These are phyloP conservation scores for Przewalskia tangutica DNA, from an alignment of 257 asterid species.

Conservation along the genomic window DNA sequence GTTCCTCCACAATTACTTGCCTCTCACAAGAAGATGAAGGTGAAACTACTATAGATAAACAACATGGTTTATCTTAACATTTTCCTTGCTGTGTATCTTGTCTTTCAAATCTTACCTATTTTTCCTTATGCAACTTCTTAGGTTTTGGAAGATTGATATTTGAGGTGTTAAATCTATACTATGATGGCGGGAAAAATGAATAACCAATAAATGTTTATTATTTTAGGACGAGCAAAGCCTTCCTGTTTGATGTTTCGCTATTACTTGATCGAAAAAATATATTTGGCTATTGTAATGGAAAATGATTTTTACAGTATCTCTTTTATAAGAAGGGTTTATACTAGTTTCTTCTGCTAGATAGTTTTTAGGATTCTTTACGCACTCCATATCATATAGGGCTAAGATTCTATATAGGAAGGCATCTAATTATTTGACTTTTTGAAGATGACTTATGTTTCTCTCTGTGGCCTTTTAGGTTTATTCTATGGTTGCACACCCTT, in stretches of 20 bases:
- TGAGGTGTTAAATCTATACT: background rate
- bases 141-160: background rate
- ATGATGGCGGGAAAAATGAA: background rate
- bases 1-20: constrained; percentile 93
- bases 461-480: constrained; percentile 42
- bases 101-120: background rate
- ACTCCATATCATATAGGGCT: background rate
- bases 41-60: constrained; percentile 9
- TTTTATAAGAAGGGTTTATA: background rate
- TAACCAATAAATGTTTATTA: background rate
- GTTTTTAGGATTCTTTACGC: background rate
- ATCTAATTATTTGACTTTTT: background rate
- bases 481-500: constrained; percentile 94
- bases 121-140: background rate
- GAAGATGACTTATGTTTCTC: background rate
- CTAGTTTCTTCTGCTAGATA: background rate
- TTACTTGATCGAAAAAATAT: background rate
- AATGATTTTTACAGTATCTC: background rate
- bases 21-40: constrained; percentile 95
- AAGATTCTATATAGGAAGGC: background rate
- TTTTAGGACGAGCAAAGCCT: background rate
- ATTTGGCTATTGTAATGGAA: background rate
- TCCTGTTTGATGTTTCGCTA: background rate
- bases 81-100: background rate
- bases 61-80: background rate